Evolutionary conservation across 1,139 yeast species (phyloP), one percentile per base, ranked within the genome.

Genomic region (Candida sp.): DNA sequence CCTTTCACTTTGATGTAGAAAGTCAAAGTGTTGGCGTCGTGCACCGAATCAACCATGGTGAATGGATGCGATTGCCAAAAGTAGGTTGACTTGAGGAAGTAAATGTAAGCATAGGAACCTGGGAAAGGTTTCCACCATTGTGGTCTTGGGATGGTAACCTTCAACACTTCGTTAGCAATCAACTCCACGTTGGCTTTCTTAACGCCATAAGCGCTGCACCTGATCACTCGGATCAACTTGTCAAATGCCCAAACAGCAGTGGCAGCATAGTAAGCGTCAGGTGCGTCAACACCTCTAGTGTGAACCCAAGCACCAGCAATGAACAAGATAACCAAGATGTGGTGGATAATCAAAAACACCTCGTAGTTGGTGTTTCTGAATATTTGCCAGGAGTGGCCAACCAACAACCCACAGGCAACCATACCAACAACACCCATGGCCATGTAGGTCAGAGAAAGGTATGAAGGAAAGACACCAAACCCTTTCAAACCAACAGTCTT

Each of bases 51-150:
- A 27, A 84, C 73, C 11, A 83, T 76, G 0, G 89, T 81, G 59
- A 85, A 85, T 0, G 90, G 90, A 61, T 85, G 90, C 0, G 86
- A 78, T 60, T 86, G 89, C 82, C 82, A 87, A 51, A 85, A 85
- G 48, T 77, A 77, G 57, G 77, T 64, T 42, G 80, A 71, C 40
- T 73, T 66, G 41, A 78, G 59, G 49, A 84, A 75, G 60, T 84
- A 81, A 42, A 85, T 64, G 58, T 72, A 85, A 1, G 83, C 83
- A 61, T 77, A 84, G 35, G 84, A 80, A 22, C 89, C 88, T 6
- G 65, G 65, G 25, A 42, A 42, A 3, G 59, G 52, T 9, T 53
- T 48, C 63, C 62, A 62, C 49, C 55, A 43, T 12, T 47, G 39
- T 6, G 66, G 65, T 33, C 55, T 52, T 7, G 57, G 57, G 4